These are phyloP conservation scores for Aspergillus fischeri DNA, from an alignment of 2,329 filamentous ascomycete species.

Conservation along the genomic window DNA sequence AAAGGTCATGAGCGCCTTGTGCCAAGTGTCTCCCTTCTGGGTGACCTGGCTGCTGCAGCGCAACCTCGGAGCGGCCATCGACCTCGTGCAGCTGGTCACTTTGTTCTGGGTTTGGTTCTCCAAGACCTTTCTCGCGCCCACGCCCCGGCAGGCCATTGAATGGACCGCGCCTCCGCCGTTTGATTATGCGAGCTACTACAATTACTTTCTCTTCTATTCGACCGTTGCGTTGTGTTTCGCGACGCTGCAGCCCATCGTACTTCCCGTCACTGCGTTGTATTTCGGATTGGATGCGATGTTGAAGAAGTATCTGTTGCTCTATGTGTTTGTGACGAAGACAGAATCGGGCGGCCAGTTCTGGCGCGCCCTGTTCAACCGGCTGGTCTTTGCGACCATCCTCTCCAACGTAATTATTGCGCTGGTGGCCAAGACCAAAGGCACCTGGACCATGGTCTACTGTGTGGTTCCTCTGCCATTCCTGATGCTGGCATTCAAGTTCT, in stretches of 20 bases:
- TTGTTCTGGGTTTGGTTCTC: slow-evolving; percentile 80
- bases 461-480: slow-evolving; percentile 73
- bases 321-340: slow-evolving; percentile 94
- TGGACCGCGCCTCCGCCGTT: slow-evolving; percentile 88
- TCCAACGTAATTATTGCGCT: slow-evolving; percentile 75
- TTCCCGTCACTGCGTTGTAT: slow-evolving; percentile 84
- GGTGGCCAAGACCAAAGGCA: slow-evolving; percentile 67
- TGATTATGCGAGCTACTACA: slow-evolving; percentile 96
- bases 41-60: slow-evolving; percentile 89
- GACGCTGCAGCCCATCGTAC: slow-evolving; percentile 78
- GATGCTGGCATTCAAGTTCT: slow-evolving; percentile 79
- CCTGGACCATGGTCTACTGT: slow-evolving; percentile 62
- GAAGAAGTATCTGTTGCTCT: slow-evolving; percentile 92
- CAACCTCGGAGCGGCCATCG: slow-evolving; percentile 87
- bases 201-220: slow-evolving; percentile 92
- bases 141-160: slow-evolving; percentile 86
- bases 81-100: slow-evolving; percentile 83
- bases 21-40: slow-evolving; percentile 85
- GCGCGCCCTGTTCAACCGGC: slow-evolving; percentile 87
- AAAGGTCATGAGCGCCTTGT: slow-evolving; percentile 69
- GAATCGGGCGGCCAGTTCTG: slow-evolving; percentile 93
- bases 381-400: slow-evolving; percentile 76
- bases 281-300: slow-evolving; percentile 81
- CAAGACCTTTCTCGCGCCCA: slow-evolving; percentile 79
- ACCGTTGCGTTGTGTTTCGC: slow-evolving; percentile 85